phyloP scores from a whole-genome alignment of 768 basidiomycete species.

The Suillus alpinus region DNA sequence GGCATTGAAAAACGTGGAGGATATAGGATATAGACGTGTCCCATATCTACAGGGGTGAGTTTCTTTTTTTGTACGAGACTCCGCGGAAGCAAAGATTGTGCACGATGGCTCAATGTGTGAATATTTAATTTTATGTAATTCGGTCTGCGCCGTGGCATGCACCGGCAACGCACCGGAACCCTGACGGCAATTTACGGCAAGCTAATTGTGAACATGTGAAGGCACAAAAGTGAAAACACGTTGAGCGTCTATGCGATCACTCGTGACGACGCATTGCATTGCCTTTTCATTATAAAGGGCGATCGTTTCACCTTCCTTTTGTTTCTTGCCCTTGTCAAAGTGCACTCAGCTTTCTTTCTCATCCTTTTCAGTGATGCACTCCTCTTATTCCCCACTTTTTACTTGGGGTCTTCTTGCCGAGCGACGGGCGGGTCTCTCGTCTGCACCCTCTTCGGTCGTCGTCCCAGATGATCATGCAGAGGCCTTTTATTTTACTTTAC shows the following conservation, averaged over 20 bases:
- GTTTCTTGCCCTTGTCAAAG: not conserved
- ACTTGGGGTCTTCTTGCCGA: conserved; percentile 55
- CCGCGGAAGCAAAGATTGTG: not conserved
- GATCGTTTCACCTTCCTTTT: not conserved
- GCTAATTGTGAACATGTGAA: conserved; percentile 2
- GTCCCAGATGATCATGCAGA: conserved; percentile 33
- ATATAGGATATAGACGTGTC: not conserved
- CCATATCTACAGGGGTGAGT: not conserved
- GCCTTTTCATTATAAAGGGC: conserved; percentile 7
- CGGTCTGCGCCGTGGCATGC: too few relatives aligned
- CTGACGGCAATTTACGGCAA: not conserved
- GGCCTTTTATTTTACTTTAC: conserved; percentile 48
- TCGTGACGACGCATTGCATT: conserved; percentile 8
- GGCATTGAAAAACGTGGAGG: not conserved
- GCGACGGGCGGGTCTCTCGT: conserved; percentile 13
- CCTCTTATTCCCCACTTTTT: conserved; percentile 60
- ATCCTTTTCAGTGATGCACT: conserved; percentile 9
- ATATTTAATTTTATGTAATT: too few relatives aligned
- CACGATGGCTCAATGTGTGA: too few relatives aligned
- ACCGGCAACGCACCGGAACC: too few relatives aligned
- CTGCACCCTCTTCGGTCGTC: conserved; percentile 19
- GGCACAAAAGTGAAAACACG: not conserved
- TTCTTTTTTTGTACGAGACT: not conserved
- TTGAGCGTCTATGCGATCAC: conserved; percentile 6
- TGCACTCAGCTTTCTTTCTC: not conserved